Evolutionary conservation across 1,284 basidiomycete species (phyloP).

Genomic region (Trametes sp.): DNA sequence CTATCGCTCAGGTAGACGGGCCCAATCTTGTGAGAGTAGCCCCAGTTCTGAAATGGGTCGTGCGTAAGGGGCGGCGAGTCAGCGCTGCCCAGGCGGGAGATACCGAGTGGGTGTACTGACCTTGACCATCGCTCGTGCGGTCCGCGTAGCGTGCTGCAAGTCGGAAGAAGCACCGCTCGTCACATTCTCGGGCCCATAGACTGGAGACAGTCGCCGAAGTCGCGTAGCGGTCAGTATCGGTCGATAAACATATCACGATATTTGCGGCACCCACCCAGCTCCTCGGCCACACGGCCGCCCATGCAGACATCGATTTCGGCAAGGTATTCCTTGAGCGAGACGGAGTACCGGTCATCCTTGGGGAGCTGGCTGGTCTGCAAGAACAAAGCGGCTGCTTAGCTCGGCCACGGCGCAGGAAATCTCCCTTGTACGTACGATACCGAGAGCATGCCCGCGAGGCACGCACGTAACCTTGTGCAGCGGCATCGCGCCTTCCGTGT

Average conservation of each 20-base stretch:
- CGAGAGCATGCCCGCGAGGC: conserved; percentile 91
- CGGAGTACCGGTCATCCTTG: conserved; percentile 80
- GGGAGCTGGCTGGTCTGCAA: conserved; percentile 86
- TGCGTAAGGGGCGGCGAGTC: conserved; percentile 20
- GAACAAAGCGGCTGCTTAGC: background rate
- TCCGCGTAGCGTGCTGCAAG: conserved; percentile 79
- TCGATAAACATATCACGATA: background rate
- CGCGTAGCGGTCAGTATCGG: conserved; percentile 20
- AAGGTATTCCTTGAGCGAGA: conserved; percentile 75
- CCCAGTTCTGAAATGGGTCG: conserved; percentile 59
- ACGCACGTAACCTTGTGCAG: conserved; percentile 97
- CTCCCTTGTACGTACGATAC: conserved; percentile 66
- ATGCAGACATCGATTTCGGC: conserved; percentile 90
- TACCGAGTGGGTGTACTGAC: conserved; percentile 48
- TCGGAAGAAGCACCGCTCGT: conserved; percentile 93
- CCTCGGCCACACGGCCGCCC: conserved; percentile 94
- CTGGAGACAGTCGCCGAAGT: conserved; percentile 45
- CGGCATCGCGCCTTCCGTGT: conserved; percentile 93
- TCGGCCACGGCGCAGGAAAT: background rate
- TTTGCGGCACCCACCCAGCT: conserved; percentile 65
- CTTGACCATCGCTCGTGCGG: conserved; percentile 90
- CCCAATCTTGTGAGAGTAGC: conserved; percentile 87
- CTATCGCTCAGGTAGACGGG: conserved; percentile 82
- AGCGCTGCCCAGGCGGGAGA: conserved; percentile 12
- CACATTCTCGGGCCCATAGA: conserved; percentile 88